phyloP scores from a whole-genome alignment of 106 monocot genomes.

The Phalaenopsis aphrodite region DNA sequence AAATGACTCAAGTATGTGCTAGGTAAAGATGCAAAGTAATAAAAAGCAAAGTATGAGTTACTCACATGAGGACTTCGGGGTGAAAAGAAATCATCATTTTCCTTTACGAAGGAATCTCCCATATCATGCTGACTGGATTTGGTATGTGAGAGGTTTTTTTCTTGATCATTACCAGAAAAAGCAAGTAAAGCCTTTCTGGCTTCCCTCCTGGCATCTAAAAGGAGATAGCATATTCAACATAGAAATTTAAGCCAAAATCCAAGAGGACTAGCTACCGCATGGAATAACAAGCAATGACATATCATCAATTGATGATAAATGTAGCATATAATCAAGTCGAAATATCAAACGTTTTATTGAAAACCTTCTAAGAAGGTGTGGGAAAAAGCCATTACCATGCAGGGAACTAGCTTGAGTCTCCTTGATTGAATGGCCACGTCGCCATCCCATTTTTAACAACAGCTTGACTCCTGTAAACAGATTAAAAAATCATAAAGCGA shows the following conservation, averaged over 20 bases:
- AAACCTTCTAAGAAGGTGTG: not conserved
- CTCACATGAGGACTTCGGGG: conserved; percentile 69
- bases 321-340: not conserved
- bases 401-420: conserved; percentile 58
- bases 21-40: not conserved
- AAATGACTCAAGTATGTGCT: not conserved
- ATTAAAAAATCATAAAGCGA: conserved; percentile 3
- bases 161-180: conserved; percentile 49
- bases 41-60: conserved; percentile 5
- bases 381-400: conserved; percentile 43
- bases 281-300: not conserved
- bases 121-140: conserved; percentile 12
- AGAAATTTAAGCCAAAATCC: not conserved
- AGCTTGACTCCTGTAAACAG: conserved; percentile 58
- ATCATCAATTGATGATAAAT: not conserved
- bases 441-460: conserved; percentile 95
- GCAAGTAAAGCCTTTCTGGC: conserved; percentile 95
- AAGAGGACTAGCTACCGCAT: not conserved
- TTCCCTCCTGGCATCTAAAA: conserved; percentile 81
- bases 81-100: conserved; percentile 18
- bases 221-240: not conserved
- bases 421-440: conserved; percentile 73
- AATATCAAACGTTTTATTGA: not conserved
- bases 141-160: conserved; percentile 18
- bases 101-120: conserved; percentile 21